Percentiles rank a stretch among this genome's conserved stretches.
These are phyloP conservation scores for Tetrahymena borealis DNA, from an alignment of 73 alveolate species.

Conservation along the genomic window DNA sequence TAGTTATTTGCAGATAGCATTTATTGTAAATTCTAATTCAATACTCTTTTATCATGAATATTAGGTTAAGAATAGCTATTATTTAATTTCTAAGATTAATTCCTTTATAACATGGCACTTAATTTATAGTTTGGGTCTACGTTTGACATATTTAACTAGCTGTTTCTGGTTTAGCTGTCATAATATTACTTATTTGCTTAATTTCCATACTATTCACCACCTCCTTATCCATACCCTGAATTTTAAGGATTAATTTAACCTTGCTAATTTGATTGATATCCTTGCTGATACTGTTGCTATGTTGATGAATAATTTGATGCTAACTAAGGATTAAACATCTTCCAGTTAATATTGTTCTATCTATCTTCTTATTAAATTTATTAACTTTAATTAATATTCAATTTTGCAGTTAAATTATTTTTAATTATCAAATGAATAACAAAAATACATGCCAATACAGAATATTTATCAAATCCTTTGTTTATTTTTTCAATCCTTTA, in stretches of 20 bases:
- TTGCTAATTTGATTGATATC: not conserved
- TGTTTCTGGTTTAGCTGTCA: not conserved
- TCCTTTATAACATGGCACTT: not conserved
- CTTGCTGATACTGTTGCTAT: not conserved
- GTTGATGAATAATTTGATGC: not conserved
- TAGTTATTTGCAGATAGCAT: not conserved
- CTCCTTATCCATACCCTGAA: not conserved
- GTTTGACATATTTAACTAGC: not conserved
- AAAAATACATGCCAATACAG: too few relatives aligned
- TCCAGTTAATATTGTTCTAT: not conserved
- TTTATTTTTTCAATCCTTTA: too few relatives aligned
- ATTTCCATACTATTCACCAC: not conserved
- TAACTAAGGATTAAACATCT: not conserved
- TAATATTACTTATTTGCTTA: not conserved
- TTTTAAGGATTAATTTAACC: not conserved
- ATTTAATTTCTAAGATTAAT: not conserved
- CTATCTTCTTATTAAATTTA: not conserved
- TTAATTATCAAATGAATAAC: too few relatives aligned
- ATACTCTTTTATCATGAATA: not conserved
- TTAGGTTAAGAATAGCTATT: not conserved
- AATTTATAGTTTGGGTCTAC: not conserved
- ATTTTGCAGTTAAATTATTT: not conserved
- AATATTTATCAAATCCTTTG: too few relatives aligned
- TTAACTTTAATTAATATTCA: not conserved
- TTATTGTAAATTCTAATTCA: not conserved